Conservation (phyloP, 352 stramenopile genomes). For the Pythium aphanidermatum region DNA sequence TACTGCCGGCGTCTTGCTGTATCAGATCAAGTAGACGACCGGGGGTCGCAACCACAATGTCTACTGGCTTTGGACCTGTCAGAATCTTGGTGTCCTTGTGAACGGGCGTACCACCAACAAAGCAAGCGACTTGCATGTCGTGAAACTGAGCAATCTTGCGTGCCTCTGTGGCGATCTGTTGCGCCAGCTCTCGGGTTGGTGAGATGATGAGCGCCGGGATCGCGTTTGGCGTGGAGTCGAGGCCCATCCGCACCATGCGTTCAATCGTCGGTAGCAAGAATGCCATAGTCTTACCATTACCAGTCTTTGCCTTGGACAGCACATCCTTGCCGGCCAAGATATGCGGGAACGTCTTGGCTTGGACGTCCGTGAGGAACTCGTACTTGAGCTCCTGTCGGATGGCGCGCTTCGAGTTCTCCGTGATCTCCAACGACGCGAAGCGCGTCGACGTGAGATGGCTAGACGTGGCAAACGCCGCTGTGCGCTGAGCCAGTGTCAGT, state of each 20-base stretch:
- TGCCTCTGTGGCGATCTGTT: constrained; percentile 89
- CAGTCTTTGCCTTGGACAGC: constrained; percentile 78
- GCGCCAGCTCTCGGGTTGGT: constrained; percentile 87
- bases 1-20: constrained; percentile 86
- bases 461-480: constrained; percentile 6
- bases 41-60: constrained; percentile 96
- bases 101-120: constrained; percentile 90
- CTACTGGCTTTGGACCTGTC: constrained; percentile 30
- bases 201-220: constrained; percentile 84
- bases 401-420: constrained; percentile 30
- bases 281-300: constrained; percentile 81
- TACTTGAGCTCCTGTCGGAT: constrained; percentile 64
- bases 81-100: constrained; percentile 48
- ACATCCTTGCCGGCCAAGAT: constrained; percentile 71
- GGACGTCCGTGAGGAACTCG: constrained; percentile 77
- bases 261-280: constrained; percentile 57
- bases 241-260: constrained; percentile 64
- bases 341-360: constrained; percentile 59
- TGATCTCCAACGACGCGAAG: constrained; percentile 24
- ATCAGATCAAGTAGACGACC: constrained; percentile 96
- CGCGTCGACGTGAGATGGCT: constrained; percentile 15
- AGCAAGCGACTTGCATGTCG: constrained; percentile 48
- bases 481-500: neutral
- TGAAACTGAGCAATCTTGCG: constrained; percentile 86
- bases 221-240: constrained; percentile 15